Conservation (phyloP, 129 eudicot species). For the Calendula officinalis region DNA sequence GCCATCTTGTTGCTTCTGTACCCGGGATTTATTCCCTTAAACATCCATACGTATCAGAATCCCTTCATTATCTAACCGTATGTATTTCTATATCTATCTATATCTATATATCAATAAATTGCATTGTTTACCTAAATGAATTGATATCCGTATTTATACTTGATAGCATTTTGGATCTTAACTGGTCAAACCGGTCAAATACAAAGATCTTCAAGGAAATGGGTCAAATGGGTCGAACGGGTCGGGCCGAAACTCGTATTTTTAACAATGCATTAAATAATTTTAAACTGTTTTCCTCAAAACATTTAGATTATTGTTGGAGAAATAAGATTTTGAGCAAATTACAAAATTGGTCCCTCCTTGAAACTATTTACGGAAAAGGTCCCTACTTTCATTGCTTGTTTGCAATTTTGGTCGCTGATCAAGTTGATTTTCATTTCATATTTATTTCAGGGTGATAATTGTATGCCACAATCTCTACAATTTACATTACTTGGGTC, state of each 20-base stretch:
- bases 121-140: conserved; percentile 11
- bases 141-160: background rate
- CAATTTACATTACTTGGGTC: conserved; percentile 53
- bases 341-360: no score
- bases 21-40: conserved; percentile 74
- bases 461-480: conserved; percentile 31
- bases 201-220: no score
- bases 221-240: no score
- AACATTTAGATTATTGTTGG: no score
- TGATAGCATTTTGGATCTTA: background rate
- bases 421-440: background rate
- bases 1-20: conserved; percentile 78
- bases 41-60: conserved; percentile 43
- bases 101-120: conserved; percentile 12
- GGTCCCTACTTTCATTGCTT: no score
- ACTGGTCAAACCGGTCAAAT: no score
- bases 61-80: conserved; percentile 42
- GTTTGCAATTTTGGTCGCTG: no score
- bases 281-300: no score
- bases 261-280: no score
- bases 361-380: no score
- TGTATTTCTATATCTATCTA: conserved; percentile 19
- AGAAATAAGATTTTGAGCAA: no score
- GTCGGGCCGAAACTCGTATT: no score
- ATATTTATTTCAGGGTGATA: conserved; percentile 42